A percentile compares a stretch with the other conserved stretches of the same genome.
Evolutionary conservation across 768 basidiomycete species (phyloP).

Genomic region (Fomitopsis serialis): DNA sequence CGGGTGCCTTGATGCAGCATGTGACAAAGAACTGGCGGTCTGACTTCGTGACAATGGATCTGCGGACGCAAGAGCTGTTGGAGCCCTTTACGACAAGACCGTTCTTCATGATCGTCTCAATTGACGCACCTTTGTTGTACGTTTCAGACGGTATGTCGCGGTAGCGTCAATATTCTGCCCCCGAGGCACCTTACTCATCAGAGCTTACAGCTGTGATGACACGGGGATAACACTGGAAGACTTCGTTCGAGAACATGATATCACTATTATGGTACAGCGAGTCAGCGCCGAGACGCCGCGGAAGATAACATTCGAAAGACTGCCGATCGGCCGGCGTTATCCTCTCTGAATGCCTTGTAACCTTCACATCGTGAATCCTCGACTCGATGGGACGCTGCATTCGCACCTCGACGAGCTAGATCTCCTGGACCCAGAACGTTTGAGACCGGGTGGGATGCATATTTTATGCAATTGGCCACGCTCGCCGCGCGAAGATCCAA

Average conservation of each 20-base stretch:
- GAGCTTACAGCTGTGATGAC: constrained; percentile 2
- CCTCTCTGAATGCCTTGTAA: constrained; percentile 41
- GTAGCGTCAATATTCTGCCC: not conserved
- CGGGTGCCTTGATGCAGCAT: constrained; percentile 57
- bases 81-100: constrained; percentile 77
- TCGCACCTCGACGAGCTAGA: constrained; percentile 63
- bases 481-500: constrained; percentile 88
- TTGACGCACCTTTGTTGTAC: constrained; percentile 77
- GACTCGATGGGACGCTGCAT: constrained; percentile 46
- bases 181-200: not conserved
- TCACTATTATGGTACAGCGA: constrained; percentile 48
- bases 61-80: constrained; percentile 50
- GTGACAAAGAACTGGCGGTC: constrained; percentile 78
- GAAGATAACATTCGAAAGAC: not conserved
- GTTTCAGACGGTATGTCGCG: constrained; percentile 37
- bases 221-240: constrained; percentile 49
- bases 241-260: constrained; percentile 74
- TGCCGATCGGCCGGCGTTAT: not conserved
- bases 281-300: not conserved
- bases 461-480: constrained; percentile 95
- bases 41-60: constrained; percentile 77
- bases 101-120: constrained; percentile 78
- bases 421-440: constrained; percentile 63
- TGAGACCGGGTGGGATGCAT: constrained; percentile 94
- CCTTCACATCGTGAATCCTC: constrained; percentile 59